A percentile compares a stretch with the other conserved stretches of the same genome.
phyloP scores from a whole-genome alignment of 495 filamentous ascomycete genomes.

The Penicillium bialowiezense region DNA sequence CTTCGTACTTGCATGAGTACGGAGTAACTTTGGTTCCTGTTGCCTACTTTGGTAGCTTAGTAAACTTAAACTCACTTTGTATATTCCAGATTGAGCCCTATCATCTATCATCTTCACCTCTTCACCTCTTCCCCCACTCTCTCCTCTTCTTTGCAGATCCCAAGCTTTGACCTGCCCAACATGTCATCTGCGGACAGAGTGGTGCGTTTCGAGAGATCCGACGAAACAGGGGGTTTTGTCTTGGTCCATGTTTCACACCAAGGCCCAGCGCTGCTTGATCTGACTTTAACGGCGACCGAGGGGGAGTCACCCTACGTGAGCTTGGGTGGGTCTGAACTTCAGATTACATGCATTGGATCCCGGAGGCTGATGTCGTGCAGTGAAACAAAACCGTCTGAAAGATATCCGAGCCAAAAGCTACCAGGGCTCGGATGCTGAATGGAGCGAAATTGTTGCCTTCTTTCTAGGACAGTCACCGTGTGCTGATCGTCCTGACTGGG shows the following conservation, averaged over 20 bases:
- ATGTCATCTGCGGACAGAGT: constrained; percentile 27
- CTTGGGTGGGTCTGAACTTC: constrained; percentile 42
- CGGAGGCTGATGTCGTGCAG: constrained; percentile 32
- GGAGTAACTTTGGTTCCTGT: neutral
- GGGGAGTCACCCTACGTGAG: constrained; percentile 57
- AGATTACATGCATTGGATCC: neutral
- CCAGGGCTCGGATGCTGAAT: constrained; percentile 53
- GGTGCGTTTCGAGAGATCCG: constrained; percentile 53
- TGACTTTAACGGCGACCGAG: constrained; percentile 69
- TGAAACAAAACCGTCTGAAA: constrained; percentile 43
- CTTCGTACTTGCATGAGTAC: no score
- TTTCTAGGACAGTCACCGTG: constrained; percentile 26
- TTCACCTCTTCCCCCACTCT: neutral
- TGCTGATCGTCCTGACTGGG: constrained; percentile 8
- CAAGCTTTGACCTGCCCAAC: no score
- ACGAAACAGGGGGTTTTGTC: constrained; percentile 50
- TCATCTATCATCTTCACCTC: neutral
- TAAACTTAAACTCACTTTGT: no score
- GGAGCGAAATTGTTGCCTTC: constrained; percentile 48
- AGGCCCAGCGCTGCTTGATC: constrained; percentile 49
- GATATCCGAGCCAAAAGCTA: constrained; percentile 52
- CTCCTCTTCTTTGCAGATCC: no score
- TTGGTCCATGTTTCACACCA: constrained; percentile 54
- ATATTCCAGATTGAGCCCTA: no score
- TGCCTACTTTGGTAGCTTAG: no score